Conservation (phyloP, 176 grass and related monocot genomes). For the Eremochloa ophiuroides region DNA sequence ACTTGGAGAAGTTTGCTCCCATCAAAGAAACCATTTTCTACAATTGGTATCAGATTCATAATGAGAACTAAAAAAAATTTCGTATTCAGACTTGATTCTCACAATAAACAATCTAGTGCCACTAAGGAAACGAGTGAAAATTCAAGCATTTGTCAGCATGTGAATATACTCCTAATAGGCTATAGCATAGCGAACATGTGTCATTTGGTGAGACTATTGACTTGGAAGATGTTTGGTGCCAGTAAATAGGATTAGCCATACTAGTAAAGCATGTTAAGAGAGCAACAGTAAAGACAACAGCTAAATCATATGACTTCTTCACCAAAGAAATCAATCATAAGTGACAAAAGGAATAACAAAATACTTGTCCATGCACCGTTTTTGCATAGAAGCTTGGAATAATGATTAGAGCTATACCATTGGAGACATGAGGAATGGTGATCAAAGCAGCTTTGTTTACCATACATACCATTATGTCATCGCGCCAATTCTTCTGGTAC, state of each 20-base stretch:
- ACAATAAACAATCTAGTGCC: background rate
- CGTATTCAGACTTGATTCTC: background rate
- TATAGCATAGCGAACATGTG: background rate
- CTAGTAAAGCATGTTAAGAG: background rate
- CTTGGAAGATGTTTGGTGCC: background rate
- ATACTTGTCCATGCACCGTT: background rate
- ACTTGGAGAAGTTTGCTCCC: slow-evolving; percentile 68
- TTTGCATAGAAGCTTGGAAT: background rate
- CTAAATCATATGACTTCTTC: background rate
- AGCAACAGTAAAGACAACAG: background rate
- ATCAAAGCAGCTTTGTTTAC: slow-evolving; percentile 22
- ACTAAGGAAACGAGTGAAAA: background rate
- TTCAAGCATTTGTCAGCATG: background rate
- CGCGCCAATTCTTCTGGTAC: slow-evolving; percentile 70
- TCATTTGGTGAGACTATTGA: background rate
- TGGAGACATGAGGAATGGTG: background rate
- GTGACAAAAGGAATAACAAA: background rate
- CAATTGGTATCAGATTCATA: slow-evolving; percentile 33
- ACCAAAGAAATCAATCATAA: background rate
- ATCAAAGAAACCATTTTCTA: slow-evolving; percentile 79
- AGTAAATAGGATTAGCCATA: background rate
- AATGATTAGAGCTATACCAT: background rate
- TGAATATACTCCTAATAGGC: background rate
- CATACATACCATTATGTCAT: slow-evolving; percentile 97
- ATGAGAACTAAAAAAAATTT: background rate